phyloP scores from a whole-genome alignment of 257 asterid species.

The Orobanche coerulescens region DNA sequence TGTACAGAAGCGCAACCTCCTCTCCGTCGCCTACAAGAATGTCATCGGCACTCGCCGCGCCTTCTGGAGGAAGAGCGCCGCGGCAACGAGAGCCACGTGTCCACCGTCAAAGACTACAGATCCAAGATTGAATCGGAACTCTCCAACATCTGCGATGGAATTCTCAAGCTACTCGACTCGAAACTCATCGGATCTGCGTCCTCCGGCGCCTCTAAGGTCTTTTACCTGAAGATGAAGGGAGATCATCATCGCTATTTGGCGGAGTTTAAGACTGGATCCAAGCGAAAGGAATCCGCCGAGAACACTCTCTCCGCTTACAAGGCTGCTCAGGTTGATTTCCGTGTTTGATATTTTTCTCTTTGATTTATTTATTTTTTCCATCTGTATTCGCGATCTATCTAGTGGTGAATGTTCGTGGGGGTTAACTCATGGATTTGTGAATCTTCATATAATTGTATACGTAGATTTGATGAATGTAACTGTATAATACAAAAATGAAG shows the following conservation, averaged over 20 bases:
- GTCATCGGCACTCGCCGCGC: slow-evolving; percentile 77
- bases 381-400: neutral
- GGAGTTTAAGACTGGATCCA: slow-evolving; percentile 62
- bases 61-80: slow-evolving; percentile 71
- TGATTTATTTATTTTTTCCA: neutral
- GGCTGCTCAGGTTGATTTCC: slow-evolving; percentile 63
- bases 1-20: too few relatives aligned
- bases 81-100: slow-evolving; percentile 67
- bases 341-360: neutral
- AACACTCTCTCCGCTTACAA: slow-evolving; percentile 80
- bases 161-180: slow-evolving; percentile 55
- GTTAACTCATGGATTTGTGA: neutral
- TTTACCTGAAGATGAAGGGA: slow-evolving; percentile 88
- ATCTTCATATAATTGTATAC: neutral
- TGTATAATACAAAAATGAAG: too few relatives aligned
- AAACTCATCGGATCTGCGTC: slow-evolving; percentile 66
- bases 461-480: too few relatives aligned
- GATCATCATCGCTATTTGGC: slow-evolving; percentile 82
- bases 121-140: slow-evolving; percentile 72
- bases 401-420: neutral
- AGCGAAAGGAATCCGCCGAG: slow-evolving; percentile 86
- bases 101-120: slow-evolving; percentile 57
- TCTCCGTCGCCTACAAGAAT: too few relatives aligned
- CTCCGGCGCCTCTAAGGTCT: slow-evolving; percentile 69
- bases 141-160: slow-evolving; percentile 61